Evolutionary conservation across 305 asterid species (phyloP), one percentile per base, ranked within the genome.

Genomic region (Fraxinus baroniana): DNA sequence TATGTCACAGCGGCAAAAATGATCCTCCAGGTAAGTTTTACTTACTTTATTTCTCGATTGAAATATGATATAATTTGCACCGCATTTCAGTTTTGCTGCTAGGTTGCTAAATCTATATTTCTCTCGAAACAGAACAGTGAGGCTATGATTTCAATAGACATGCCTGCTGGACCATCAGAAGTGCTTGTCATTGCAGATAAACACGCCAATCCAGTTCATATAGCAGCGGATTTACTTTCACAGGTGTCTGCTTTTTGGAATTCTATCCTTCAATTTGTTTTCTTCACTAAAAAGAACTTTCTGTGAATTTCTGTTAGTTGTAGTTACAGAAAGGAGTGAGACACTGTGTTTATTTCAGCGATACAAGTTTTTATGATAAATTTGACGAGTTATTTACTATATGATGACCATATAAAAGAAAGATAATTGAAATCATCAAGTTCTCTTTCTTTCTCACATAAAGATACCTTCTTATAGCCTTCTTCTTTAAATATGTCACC

Each of bases 161-260:
- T 96, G 99, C 99, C 99, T 10, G 98, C 99, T 87, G 99, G 99
- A 86, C 99, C 99, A 83, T 96, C 99, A 32, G 99, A 96, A 94
- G 98, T 96, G 84, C 99, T 96, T 84, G 97, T 94, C 83, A 92
- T 93, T 82, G 98, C 98, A 81, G 99, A 94, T 87, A 88, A 92
- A 86, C 85, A 91, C 81, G 95, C 98, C 76, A 94, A 86, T 86
- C 97, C 97, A 81, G 97, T 91, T 83, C 97, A 96, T 85, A 86
- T 96, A 79, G 99, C 99, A 24, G 97, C 99, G 49, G 99, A 96
- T 89, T 89, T 96, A 83, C 98, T 96, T 79, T 96, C 98, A 35
- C 98, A 96, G 97, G 98, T 96, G 57, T 64, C 83, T 76, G 76
- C 55, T 18, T 26, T 77, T n/a, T 52, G 77, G 76, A 76, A 52